Percentiles rank a stretch among this genome's conserved stretches.
Evolutionary conservation across 345 rosid genomes (phyloP).

Genomic region (Sisymbrium altissimum): DNA sequence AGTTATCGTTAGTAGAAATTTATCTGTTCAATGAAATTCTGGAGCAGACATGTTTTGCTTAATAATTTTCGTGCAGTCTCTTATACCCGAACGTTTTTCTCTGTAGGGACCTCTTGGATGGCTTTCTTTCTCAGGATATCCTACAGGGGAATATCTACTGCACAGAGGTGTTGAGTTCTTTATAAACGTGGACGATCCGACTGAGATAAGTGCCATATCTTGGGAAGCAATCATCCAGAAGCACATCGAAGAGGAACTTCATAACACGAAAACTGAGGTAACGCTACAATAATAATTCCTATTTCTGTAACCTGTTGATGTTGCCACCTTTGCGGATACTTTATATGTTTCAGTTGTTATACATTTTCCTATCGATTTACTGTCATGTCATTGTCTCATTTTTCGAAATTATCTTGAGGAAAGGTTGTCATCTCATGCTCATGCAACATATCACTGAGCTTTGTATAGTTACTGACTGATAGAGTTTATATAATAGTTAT

Average conservation of each 20-base stretch:
- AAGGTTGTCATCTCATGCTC: conserved; percentile 20
- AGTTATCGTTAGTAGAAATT: neutral
- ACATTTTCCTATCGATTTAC: neutral
- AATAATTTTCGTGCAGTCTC: neutral
- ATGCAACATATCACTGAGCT: conserved; percentile 10
- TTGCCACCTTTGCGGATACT: neutral
- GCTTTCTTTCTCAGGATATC: conserved; percentile 76
- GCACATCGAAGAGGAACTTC: conserved; percentile 84
- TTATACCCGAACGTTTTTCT: conserved; percentile 19
- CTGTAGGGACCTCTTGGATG: conserved; percentile 95
- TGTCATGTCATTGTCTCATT: conserved; percentile 1
- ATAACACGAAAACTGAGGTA: conserved; percentile 73
- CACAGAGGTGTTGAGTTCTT: conserved; percentile 67
- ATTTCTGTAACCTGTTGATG: conserved; percentile 21
- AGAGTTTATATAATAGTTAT: neutral
- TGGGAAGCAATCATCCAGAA: conserved; percentile 96
- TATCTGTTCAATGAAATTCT: neutral
- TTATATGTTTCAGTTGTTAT: conserved; percentile 15
- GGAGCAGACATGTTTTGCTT: conserved; percentile 14
- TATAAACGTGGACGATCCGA: conserved; percentile 55
- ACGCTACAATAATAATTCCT: neutral
- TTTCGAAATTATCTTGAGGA: neutral
- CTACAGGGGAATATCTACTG: conserved; percentile 60
- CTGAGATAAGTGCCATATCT: conserved; percentile 68
- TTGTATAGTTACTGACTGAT: neutral